These are phyloP conservation scores for Penicillium canescens DNA, from an alignment of 495 filamentous ascomycete genomes.

Conservation along the genomic window DNA sequence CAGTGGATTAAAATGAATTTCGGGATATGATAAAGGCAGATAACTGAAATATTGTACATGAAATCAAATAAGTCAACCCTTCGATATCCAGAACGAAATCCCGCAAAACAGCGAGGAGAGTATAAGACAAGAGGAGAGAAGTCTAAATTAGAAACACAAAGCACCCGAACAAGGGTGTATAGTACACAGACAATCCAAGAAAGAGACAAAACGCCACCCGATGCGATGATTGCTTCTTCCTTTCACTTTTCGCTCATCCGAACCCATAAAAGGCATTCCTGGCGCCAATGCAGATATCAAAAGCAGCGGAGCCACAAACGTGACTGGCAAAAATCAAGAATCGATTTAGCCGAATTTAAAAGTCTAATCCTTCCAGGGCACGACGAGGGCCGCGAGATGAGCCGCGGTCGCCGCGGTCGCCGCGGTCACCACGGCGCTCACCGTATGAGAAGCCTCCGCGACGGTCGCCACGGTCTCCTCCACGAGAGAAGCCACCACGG, in stretches of 20 bases:
- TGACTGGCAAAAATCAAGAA: neutral
- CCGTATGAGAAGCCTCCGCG: neutral
- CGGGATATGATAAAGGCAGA: neutral
- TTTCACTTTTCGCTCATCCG: conserved; percentile 16
- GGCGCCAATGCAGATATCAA: neutral
- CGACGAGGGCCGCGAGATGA: too few relatives aligned
- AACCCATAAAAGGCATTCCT: neutral
- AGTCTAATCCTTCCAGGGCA: neutral
- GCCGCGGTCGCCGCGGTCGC: neutral
- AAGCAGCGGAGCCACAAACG: neutral
- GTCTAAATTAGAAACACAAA: conserved; percentile 15
- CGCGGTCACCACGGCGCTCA: conserved; percentile 1
- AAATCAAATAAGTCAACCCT: neutral
- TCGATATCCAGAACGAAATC: conserved; percentile 6
- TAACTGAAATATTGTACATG: conserved; percentile 11
- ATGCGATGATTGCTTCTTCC: conserved; percentile 26
- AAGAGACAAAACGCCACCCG: conserved; percentile 28
- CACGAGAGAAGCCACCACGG: neutral
- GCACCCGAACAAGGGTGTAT: conserved; percentile 8
- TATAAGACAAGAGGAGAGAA: conserved; percentile 31
- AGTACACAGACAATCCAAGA: conserved; percentile 14
- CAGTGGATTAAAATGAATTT: conserved; percentile 1
- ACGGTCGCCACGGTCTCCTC: neutral
- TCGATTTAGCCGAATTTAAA: neutral
- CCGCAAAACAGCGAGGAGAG: conserved; percentile 4